Conservation (phyloP, 257 asterid species). For the Scutellaria galericulata region DNA sequence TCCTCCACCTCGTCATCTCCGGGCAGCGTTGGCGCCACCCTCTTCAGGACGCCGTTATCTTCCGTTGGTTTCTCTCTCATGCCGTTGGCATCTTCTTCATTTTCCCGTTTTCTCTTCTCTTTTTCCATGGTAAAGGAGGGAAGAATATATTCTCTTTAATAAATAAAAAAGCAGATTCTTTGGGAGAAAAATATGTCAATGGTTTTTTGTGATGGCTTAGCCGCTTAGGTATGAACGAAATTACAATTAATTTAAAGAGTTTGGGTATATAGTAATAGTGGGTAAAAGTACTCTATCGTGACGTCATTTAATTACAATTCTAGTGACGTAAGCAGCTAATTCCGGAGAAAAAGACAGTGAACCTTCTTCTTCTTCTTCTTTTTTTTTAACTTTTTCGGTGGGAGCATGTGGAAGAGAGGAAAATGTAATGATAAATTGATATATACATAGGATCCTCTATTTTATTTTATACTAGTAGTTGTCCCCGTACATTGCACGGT, state of each 20-base stretch:
- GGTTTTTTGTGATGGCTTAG: background rate
- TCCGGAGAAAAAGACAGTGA: no score
- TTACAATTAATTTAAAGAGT: constrained; percentile 22
- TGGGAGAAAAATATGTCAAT: background rate
- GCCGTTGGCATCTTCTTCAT: constrained; percentile 19
- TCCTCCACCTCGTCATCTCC: constrained; percentile 66
- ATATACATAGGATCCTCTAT: no score
- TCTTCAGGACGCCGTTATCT: constrained; percentile 20
- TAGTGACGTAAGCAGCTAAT: no score
- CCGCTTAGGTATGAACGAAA: background rate
- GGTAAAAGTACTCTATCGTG: background rate
- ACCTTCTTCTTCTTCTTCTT: no score
- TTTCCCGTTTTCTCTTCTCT: constrained; percentile 38
- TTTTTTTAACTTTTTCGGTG: no score
- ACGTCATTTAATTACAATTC: background rate
- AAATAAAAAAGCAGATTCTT: background rate
- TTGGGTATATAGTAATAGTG: no score
- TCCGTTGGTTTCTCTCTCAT: constrained; percentile 25
- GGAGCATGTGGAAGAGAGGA: no score
- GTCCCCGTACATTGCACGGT: no score
- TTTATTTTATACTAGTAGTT: no score
- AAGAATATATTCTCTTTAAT: background rate
- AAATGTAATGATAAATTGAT: no score
- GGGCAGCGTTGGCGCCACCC: constrained; percentile 33
- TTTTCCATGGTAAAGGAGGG: constrained; percentile 13